Conservation (phyloP, 2,329 filamentous ascomycete genomes). For the Sarocladium kiliense region DNA sequence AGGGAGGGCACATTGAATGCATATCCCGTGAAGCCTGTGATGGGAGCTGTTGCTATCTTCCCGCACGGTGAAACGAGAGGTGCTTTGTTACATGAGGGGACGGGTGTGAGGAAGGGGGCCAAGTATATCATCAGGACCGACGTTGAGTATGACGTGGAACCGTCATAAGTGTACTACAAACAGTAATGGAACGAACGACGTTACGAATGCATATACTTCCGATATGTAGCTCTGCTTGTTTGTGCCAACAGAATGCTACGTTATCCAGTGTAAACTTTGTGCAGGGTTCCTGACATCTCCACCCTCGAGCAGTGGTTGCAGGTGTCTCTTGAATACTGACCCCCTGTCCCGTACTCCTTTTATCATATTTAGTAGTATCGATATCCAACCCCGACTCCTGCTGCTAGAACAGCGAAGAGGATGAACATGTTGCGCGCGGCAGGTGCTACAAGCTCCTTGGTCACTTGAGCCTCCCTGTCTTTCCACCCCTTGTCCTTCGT, state of each 20-base stretch:
- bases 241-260: too few species aligned
- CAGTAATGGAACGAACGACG: neutral
- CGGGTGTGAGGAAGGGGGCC: conserved; percentile 61
- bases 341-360: too few species aligned
- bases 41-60: conserved; percentile 64
- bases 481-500: conserved; percentile 3
- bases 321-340: too few species aligned
- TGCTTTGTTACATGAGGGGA: conserved; percentile 64
- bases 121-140: conserved; percentile 68
- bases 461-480: conserved; percentile 1
- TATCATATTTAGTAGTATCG: neutral
- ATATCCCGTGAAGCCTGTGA: conserved; percentile 62
- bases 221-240: too few species aligned
- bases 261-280: too few species aligned
- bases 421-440: neutral
- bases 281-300: too few species aligned
- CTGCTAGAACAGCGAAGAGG: neutral
- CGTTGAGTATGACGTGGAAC: conserved; percentile 61
- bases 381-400: neutral
- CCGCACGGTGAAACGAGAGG: conserved; percentile 64
- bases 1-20: conserved; percentile 63
- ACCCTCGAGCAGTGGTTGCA: too few species aligned
- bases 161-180: neutral
- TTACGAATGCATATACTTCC: neutral
- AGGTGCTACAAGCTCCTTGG: neutral